Conservation (phyloP, 257 asterid genomes). For the Schizonepeta tenuifolia region DNA sequence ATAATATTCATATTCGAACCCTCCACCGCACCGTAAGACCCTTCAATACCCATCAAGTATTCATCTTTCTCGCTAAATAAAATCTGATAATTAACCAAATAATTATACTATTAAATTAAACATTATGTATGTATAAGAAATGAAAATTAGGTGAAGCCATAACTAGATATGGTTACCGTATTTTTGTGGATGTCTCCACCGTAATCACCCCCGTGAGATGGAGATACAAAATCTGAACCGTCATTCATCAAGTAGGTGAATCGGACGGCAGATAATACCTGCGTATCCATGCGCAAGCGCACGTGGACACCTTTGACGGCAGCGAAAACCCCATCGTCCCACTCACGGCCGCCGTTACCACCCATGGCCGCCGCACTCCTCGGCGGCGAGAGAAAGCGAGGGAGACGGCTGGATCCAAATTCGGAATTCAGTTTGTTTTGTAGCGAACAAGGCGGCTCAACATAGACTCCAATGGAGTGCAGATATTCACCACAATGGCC, state of each 20-base stretch:
- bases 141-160: too few species aligned
- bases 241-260: background rate
- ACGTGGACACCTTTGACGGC: background rate
- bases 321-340: background rate
- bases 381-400: background rate
- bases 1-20: too few species aligned
- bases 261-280: background rate
- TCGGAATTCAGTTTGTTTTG: background rate
- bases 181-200: background rate
- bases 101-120: too few species aligned
- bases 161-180: background rate
- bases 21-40: too few species aligned
- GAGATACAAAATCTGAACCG: background rate
- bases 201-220: background rate
- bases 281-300: background rate
- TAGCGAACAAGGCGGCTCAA: background rate
- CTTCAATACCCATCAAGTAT: too few species aligned
- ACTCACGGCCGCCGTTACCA: background rate
- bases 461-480: background rate
- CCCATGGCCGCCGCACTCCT: background rate
- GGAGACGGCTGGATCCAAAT: too few species aligned
- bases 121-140: too few species aligned
- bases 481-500: background rate
- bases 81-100: too few species aligned
- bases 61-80: background rate